Evolutionary conservation across 176 grass and related monocot species (phyloP).

Genomic region (Rhynchospora tenuis): DNA sequence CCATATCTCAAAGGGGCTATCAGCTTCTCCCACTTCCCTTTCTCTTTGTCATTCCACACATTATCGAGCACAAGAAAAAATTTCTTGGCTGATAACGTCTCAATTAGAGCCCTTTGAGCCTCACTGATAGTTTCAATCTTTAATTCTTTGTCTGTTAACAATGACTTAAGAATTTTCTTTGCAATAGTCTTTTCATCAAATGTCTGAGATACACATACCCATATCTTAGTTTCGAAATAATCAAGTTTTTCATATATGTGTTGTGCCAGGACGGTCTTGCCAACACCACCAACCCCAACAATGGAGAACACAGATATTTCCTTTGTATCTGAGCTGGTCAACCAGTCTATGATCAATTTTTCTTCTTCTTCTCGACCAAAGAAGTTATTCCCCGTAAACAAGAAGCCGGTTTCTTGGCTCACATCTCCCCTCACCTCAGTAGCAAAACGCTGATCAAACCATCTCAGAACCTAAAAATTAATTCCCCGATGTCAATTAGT

Average conservation of each 20-base stretch:
- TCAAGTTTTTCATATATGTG: slow-evolving; percentile 8
- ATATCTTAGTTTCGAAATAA: slow-evolving; percentile 29
- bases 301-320: slow-evolving; percentile 25
- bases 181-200: slow-evolving; percentile 19
- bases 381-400: not conserved
- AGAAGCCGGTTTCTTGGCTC: not conserved
- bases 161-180: slow-evolving; percentile 27
- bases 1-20: slow-evolving; percentile 23
- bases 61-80: slow-evolving; percentile 56
- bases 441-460: not conserved
- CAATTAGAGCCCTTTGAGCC: slow-evolving; percentile 19
- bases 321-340: not conserved
- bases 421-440: not conserved
- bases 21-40: slow-evolving; percentile 12
- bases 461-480: not conserved
- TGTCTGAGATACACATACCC: slow-evolving; percentile 26
- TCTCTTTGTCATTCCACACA: slow-evolving; percentile 34
- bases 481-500: too few relatives aligned
- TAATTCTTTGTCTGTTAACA: not conserved
- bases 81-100: slow-evolving; percentile 7
- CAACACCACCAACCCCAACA: slow-evolving; percentile 36
- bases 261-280: slow-evolving; percentile 43
- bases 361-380: slow-evolving; percentile 13
- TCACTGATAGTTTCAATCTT: not conserved
- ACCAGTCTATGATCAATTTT: not conserved